Base-by-base conservation (phyloP, 192 early-diverging fungal species). In the Coemansia sp. region DNA sequence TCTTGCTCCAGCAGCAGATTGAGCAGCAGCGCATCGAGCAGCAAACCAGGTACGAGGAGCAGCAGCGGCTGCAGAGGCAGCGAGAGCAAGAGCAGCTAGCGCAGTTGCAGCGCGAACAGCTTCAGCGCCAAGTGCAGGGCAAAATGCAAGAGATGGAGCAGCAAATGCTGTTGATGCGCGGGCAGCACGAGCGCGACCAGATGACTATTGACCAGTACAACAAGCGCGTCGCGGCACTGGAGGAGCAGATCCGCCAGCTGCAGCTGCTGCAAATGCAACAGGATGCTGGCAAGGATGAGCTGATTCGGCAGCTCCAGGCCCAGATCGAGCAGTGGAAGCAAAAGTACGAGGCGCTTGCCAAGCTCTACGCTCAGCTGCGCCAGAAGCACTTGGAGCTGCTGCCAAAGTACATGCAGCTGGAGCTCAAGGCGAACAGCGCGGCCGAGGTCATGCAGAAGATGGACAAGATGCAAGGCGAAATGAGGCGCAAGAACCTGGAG, bases 331-430 rank as follows among this genome's bases (percentile, higher is more conserved):
- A 96, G 77, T 96, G 94, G 94, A 94, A 90, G 83, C 91, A 95
- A 74, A 99, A 97, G 81, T 97, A 97, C 76, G 95, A 97, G 76
- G 92, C 95, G 16, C 82, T 99, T 38, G 95, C 95, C 60, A 99
- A 99, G 62, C 84, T 97, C n/a, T 99, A 99, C 72, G 93, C 95
- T 10, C 92, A 96, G 75, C 82, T 99, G 33, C 88, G 97, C 45
- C 94, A 97, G 65, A 94, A 96, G 68, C 94, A 99, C 72, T 79
- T 99, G 58, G 95, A 95, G 39, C 79, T 99, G 21, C 84, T 97
- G 66, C 88, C 86, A 47, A 94, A 95, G 79, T 95, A 92, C 82
- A 97, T 95, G 76, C 80, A 90, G 3, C 84, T 93, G 3, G 91
- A 89, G 69, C 75, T 88, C 63, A 91, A 89, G 85, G 90, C 86